phyloP scores from a whole-genome alignment of 208 protist species.

The Wallacemonas sp. region DNA sequence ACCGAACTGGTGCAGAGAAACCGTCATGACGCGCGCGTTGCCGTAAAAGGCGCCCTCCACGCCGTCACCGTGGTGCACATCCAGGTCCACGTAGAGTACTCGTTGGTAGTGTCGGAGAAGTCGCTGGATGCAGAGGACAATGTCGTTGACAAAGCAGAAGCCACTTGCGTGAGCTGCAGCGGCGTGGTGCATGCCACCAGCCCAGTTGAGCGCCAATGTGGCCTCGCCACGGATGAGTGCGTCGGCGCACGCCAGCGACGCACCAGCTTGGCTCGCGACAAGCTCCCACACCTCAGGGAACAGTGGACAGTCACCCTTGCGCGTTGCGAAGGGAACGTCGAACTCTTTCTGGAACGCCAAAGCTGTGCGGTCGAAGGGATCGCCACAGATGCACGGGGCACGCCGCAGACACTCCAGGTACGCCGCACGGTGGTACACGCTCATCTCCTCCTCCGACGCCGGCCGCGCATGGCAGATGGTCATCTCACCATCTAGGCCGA shows the following conservation, averaged over 20 bases:
- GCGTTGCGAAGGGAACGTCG: conserved; percentile 57
- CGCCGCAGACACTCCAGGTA: conserved; percentile 74
- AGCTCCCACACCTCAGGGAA: conserved; percentile 80
- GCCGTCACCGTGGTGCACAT: conserved; percentile 99
- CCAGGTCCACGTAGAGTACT: conserved; percentile 99
- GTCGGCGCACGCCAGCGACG: conserved; percentile 94
- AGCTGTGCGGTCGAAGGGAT: conserved; percentile 51
- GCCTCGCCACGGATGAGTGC: conserved; percentile 90
- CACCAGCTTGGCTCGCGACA: conserved; percentile 80
- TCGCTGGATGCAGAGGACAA: conserved; percentile 99
- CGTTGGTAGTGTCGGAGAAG: conserved; percentile 96
- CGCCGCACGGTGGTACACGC: conserved; percentile 58
- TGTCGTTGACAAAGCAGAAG: conserved; percentile 99
- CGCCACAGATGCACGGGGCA: conserved; percentile 59
- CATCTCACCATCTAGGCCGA: conserved; percentile 62
- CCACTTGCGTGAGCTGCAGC: conserved; percentile 94
- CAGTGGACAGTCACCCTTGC: conserved; percentile 72
- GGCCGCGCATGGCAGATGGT: conserved; percentile 54
- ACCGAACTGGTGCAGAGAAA: conserved; percentile 99
- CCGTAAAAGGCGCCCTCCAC: conserved; percentile 99
- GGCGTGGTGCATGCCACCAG: conserved; percentile 98
- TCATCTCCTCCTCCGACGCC: conserved; percentile 60
- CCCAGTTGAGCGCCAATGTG: conserved; percentile 99
- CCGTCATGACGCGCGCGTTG: conserved; percentile 99
- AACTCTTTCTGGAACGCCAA: conserved; percentile 81